These are phyloP conservation scores for Coemansia nantahalensis DNA, from an alignment of 192 early-diverging fungal genomes.

Conservation along the genomic window DNA sequence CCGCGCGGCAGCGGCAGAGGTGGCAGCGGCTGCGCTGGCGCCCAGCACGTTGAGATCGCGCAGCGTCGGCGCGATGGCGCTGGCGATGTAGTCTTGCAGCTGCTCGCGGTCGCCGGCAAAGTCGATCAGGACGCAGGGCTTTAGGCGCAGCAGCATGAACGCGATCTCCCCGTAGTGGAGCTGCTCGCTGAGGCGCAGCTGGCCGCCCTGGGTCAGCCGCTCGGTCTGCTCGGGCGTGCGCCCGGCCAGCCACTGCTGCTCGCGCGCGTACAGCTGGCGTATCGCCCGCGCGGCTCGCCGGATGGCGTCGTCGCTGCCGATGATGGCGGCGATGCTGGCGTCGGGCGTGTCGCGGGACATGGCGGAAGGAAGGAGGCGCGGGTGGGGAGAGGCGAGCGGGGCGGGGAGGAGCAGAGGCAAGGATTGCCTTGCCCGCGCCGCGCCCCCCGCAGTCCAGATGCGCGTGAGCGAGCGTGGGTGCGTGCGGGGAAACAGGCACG, in stretches of 20 bases:
- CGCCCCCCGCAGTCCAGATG: too few relatives aligned
- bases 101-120: conserved; percentile 34
- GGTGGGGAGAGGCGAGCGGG: too few relatives aligned
- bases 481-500: too few relatives aligned
- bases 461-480: too few relatives aligned
- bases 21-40: too few relatives aligned
- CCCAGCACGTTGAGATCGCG: conserved; percentile 40
- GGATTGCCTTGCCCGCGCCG: too few relatives aligned
- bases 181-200: conserved; percentile 35
- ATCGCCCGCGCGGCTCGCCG: conserved; percentile 40
- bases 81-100: conserved; percentile 22
- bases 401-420: too few relatives aligned
- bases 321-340: conserved; percentile 1
- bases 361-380: background rate
- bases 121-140: conserved; percentile 43
- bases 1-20: background rate
- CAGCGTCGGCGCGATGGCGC: conserved; percentile 25
- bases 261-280: conserved; percentile 41
- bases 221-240: conserved; percentile 23
- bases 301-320: conserved; percentile 18
- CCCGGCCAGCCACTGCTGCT: conserved; percentile 26
- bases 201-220: conserved; percentile 35
- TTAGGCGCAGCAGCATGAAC: conserved; percentile 40
- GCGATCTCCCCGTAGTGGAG: conserved; percentile 45
- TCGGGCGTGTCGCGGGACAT: too few relatives aligned